Conservation (phyloP, 495 filamentous ascomycete genomes). For the Saxophila tyrrhenica region DNA sequence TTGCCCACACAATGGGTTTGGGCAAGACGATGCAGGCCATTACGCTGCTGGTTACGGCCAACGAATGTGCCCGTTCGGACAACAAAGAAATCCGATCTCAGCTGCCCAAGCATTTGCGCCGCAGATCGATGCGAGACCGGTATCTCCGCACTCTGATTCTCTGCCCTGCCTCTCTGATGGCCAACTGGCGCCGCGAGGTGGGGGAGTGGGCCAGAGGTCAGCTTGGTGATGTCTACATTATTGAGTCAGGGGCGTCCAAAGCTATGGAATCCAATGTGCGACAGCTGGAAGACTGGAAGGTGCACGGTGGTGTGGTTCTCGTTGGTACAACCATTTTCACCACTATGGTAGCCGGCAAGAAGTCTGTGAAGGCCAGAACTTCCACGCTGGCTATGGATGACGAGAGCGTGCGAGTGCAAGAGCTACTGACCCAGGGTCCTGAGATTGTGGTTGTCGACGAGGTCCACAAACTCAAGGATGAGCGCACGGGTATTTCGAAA, state of each 20-base stretch:
- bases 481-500: constrained; percentile 36
- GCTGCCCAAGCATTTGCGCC: constrained; percentile 50
- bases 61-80: constrained; percentile 48
- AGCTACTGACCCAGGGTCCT: constrained; percentile 13
- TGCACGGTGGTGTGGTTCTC: constrained; percentile 59
- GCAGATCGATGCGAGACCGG: constrained; percentile 3
- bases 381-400: neutral
- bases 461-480: constrained; percentile 70
- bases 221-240: constrained; percentile 21
- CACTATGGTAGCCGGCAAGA: constrained; percentile 30
- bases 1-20: constrained; percentile 88
- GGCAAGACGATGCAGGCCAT: constrained; percentile 92
- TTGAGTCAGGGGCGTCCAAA: constrained; percentile 8
- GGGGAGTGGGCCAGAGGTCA: constrained; percentile 49
- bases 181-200: constrained; percentile 79
- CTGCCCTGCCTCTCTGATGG: constrained; percentile 61
- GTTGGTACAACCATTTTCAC: constrained; percentile 63
- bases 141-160: constrained; percentile 57
- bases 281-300: constrained; percentile 46
- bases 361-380: neutral
- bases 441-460: constrained; percentile 81
- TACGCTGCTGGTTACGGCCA: constrained; percentile 63
- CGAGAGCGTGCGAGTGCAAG: constrained; percentile 2
- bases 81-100: constrained; percentile 48
- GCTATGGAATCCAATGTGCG: neutral